phyloP scores from a whole-genome alignment of 768 basidiomycete species.

The Sistotremastrum suecicum region DNA sequence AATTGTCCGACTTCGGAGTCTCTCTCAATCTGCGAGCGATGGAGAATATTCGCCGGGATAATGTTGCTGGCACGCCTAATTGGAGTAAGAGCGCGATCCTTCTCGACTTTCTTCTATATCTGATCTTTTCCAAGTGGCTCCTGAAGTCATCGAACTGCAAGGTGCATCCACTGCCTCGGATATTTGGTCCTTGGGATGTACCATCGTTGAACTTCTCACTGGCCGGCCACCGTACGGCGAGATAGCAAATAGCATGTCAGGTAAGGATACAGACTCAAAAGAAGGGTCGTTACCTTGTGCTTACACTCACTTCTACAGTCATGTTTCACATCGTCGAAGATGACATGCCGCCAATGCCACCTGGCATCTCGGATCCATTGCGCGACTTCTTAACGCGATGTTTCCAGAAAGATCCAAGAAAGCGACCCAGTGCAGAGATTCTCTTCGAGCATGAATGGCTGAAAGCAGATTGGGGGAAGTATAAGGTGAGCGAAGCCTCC shows the following conservation, averaged over 20 bases:
- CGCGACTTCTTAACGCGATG: conserved; percentile 74
- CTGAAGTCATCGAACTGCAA: conserved; percentile 91
- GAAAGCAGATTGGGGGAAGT: conserved; percentile 61
- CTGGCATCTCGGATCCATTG: conserved; percentile 60
- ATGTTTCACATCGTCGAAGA: conserved; percentile 99
- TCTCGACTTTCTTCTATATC: not conserved
- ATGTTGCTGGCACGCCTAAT: conserved; percentile 89
- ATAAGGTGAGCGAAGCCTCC: conserved; percentile 41
- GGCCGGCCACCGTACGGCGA: conserved; percentile 88
- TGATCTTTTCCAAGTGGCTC: conserved; percentile 49
- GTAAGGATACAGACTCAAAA: conserved; percentile 24
- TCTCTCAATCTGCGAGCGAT: conserved; percentile 90
- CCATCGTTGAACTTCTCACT: conserved; percentile 85
- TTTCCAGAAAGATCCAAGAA: conserved; percentile 76
- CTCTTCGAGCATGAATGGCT: conserved; percentile 92
- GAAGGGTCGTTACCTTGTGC: not conserved
- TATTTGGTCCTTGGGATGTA: conserved; percentile 93
- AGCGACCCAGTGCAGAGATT: conserved; percentile 70
- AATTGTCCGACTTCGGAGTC: conserved; percentile 95
- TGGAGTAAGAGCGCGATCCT: conserved; percentile 47
- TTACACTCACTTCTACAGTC: conserved; percentile 30
- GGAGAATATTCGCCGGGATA: conserved; percentile 63
- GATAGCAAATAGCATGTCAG: conserved; percentile 80
- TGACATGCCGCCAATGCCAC: conserved; percentile 74
- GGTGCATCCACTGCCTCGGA: conserved; percentile 89